A percentile compares a stretch with the other conserved stretches of the same genome.
phyloP scores from a whole-genome alignment of 225 moss, liverwort and hornwort genomes.

The Neckera pumila region DNA sequence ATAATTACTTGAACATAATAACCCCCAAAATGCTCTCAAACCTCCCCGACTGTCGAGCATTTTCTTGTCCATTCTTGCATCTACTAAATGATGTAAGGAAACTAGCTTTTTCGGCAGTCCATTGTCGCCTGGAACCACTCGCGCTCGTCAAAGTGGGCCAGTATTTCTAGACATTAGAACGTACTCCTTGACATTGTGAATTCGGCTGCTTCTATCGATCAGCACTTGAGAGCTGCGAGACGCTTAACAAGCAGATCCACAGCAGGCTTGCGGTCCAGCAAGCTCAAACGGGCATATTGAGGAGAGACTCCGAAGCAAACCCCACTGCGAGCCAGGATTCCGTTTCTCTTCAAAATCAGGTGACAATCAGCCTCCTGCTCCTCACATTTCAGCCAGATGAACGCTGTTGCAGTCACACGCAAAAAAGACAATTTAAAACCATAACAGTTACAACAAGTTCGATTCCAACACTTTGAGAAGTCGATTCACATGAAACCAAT shows the following conservation, averaged over 20 bases:
- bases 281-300: conserved; percentile 17
- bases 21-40: background rate
- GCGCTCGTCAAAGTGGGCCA: background rate
- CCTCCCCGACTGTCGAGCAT: background rate
- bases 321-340: conserved; percentile 13
- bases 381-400: conserved; percentile 31
- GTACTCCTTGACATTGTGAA: background rate
- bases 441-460: background rate
- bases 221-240: background rate
- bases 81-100: background rate
- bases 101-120: background rate
- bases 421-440: background rate
- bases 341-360: background rate
- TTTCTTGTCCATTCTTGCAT: background rate
- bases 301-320: background rate
- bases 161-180: background rate
- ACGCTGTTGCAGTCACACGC: background rate
- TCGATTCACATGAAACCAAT: background rate
- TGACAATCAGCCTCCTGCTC: conserved; percentile 1
- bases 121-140: background rate
- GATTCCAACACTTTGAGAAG: background rate
- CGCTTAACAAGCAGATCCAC: background rate
- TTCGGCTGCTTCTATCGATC: background rate
- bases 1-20: too few relatives aligned
- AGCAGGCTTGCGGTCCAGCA: conserved; percentile 5